Conservation (phyloP, 176 grass and related monocot genomes). For the Musa troglodytarum region DNA sequence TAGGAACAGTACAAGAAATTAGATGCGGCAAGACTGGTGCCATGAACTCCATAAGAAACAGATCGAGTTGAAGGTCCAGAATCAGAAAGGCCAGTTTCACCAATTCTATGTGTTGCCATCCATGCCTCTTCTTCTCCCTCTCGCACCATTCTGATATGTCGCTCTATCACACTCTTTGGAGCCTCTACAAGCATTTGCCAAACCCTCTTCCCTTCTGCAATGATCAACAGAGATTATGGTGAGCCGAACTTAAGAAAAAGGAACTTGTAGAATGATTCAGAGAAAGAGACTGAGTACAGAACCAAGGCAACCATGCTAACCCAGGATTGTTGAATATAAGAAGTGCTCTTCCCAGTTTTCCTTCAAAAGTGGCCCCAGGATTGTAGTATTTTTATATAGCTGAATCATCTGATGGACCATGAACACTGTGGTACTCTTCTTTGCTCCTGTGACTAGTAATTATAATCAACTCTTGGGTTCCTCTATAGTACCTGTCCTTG, state of each 20-base stretch:
- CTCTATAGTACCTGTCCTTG: slow-evolving; percentile 5
- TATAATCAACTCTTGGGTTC: not conserved
- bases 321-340: not conserved
- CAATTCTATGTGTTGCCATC: slow-evolving; percentile 2
- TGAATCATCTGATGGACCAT: not conserved
- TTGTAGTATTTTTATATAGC: not conserved
- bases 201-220: not conserved
- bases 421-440: not conserved
- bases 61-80: slow-evolving; percentile 29
- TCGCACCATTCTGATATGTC: slow-evolving; percentile 1
- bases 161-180: not conserved
- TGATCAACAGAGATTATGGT: not conserved
- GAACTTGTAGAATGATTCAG: not conserved
- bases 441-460: not conserved
- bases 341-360: not conserved
- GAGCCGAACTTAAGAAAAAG: not conserved
- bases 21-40: slow-evolving; percentile 9
- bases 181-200: no score
- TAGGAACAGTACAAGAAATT: slow-evolving; percentile 32
- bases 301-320: not conserved
- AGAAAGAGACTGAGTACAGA: not conserved
- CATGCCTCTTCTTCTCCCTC: not conserved
- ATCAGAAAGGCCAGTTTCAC: not conserved
- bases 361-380: not conserved
- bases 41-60: slow-evolving; percentile 25